A percentile compares a stretch with the other conserved stretches of the same genome.
phyloP scores from a whole-genome alignment of 2,329 filamentous ascomycete species.

The Zarea fungicola region DNA sequence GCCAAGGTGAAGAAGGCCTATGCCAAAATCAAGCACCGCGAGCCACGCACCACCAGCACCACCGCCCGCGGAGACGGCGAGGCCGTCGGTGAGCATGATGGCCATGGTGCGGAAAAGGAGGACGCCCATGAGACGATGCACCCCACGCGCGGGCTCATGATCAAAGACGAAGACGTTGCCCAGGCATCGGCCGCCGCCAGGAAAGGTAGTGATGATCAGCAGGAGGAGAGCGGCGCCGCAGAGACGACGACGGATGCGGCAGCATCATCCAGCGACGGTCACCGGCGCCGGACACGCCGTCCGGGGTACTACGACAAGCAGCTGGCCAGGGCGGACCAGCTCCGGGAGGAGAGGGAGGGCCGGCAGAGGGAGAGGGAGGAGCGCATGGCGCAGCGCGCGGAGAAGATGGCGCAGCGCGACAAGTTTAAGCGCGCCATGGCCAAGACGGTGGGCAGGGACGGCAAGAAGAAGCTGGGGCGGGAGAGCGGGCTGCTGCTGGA shows the following conservation, averaged over 20 bases:
- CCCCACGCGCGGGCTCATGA: conserved; percentile 35
- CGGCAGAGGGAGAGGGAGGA: conserved; percentile 60
- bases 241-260: no score
- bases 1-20: conserved; percentile 92
- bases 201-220: no score
- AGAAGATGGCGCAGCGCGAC: conserved; percentile 59
- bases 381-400: conserved; percentile 59
- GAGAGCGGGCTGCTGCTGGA: conserved; percentile 75
- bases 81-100: conserved; percentile 7
- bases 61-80: conserved; percentile 16
- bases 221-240: conserved; percentile 5
- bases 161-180: conserved; percentile 33
- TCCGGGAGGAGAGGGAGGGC: conserved; percentile 35
- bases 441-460: conserved; percentile 68
- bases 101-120: conserved; percentile 19
- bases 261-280: conserved; percentile 28
- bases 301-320: conserved; percentile 64
- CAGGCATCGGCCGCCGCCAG: conserved; percentile 26
- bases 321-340: conserved; percentile 38
- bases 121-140: conserved; percentile 25
- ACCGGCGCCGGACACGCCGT: conserved; percentile 30
- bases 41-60: no score
- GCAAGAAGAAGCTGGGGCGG: conserved; percentile 73
- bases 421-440: conserved; percentile 63
- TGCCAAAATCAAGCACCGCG: conserved; percentile 68